phyloP scores from a whole-genome alignment of 805 yeast genomes.

The Metschnikowia chrysomelidarum region DNA sequence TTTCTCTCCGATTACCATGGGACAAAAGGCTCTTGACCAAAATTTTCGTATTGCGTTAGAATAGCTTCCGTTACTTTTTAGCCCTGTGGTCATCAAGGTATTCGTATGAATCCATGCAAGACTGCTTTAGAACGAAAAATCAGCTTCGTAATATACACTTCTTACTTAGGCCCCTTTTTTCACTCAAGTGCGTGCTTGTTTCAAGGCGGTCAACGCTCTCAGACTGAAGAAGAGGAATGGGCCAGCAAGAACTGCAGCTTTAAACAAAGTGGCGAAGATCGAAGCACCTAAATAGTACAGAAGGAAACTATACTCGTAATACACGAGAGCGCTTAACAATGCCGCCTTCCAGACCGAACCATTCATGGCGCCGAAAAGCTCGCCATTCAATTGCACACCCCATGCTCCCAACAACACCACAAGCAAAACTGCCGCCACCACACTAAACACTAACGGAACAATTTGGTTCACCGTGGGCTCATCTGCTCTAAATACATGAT shows the following conservation, averaged over 20 bases:
- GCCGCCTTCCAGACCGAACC: constrained; percentile 34
- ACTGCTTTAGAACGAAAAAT: too few species aligned
- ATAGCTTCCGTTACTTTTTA: constrained; percentile 19
- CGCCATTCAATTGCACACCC: constrained; percentile 29
- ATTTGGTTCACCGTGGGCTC: constrained; percentile 50
- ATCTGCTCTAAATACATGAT: constrained; percentile 57
- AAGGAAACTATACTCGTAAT: constrained; percentile 53
- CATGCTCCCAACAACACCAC: constrained; percentile 45
- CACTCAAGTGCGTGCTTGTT: constrained; percentile 31
- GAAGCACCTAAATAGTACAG: constrained; percentile 58
- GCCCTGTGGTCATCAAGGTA: too few species aligned
- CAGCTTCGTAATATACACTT: too few species aligned
- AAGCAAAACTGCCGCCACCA: constrained; percentile 41
- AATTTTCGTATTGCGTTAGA: too few species aligned
- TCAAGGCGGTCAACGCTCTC: constrained; percentile 56
- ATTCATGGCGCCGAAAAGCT: constrained; percentile 24
- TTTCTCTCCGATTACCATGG: too few species aligned
- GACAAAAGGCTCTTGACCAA: too few species aligned
- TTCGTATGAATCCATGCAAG: too few species aligned
- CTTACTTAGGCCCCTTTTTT: not conserved
- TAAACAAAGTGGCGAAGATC: constrained; percentile 56
- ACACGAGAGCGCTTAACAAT: constrained; percentile 47
- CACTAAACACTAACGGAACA: constrained; percentile 52
- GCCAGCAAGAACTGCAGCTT: constrained; percentile 47
- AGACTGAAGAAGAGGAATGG: constrained; percentile 62